These are phyloP conservation scores for Plenodomus tracheiphilus DNA, from an alignment of 2,329 filamentous ascomycete genomes.

Conservation along the genomic window DNA sequence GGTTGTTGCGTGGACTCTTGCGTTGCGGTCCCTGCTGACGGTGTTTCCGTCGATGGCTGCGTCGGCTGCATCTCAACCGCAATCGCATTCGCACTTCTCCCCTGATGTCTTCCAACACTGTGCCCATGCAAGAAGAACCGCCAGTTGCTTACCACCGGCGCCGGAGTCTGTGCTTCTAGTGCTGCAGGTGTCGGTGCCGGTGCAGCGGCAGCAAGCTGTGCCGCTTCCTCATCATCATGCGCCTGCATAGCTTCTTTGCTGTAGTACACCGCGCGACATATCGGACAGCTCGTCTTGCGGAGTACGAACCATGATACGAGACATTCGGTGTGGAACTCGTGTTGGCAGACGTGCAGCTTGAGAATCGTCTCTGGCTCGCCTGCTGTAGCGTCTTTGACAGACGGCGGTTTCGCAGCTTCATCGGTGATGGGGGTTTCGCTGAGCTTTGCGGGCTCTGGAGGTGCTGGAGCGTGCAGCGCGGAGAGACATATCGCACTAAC, in stretches of 20 bases:
- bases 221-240: conserved; percentile 16
- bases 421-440: conserved; percentile 9
- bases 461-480: conserved; percentile 26
- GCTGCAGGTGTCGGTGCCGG: not conserved
- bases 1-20: not conserved
- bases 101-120: conserved; percentile 2
- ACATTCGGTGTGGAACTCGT: conserved; percentile 40
- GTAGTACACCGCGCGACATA: conserved; percentile 35
- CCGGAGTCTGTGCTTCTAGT: conserved; percentile 1
- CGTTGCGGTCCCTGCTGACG: not conserved
- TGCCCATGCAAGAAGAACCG: conserved; percentile 12
- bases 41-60: too few species aligned
- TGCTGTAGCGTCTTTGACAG: conserved; percentile 2
- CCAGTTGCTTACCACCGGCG: conserved; percentile 11
- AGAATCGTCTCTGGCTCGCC: conserved; percentile 26
- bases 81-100: not conserved
- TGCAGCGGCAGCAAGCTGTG: not conserved
- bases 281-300: conserved; percentile 36
- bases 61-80: not conserved
- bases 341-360: conserved; percentile 28
- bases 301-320: conserved; percentile 36
- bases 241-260: conserved; percentile 22
- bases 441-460: conserved; percentile 32
- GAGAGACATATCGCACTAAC: conserved; percentile 40
- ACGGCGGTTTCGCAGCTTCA: conserved; percentile 4